Conservation (phyloP, 108 stramenopile species). For the Skeletonema marinoi region DNA sequence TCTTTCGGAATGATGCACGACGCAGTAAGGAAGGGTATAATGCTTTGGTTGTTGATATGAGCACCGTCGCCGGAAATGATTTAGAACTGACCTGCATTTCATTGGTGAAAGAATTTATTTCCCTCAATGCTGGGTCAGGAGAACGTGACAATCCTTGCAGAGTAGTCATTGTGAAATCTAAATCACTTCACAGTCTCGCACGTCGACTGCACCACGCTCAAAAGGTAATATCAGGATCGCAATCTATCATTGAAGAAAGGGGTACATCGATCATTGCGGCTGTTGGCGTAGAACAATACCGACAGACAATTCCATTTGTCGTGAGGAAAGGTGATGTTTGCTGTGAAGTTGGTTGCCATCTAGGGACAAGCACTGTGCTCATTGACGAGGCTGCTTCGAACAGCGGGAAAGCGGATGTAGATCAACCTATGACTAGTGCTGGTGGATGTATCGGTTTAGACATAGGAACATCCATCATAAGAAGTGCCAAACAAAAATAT, state of each 20-base stretch:
- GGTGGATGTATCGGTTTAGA: slow-evolving; percentile 53
- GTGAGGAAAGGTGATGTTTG: slow-evolving; percentile 38
- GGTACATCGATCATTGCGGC: slow-evolving; percentile 25
- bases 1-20: slow-evolving; percentile 6
- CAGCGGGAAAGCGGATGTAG: neutral
- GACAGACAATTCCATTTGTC: slow-evolving; percentile 36
- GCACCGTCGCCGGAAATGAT: slow-evolving; percentile 56
- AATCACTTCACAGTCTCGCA: slow-evolving; percentile 35
- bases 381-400: slow-evolving; percentile 23
- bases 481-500: slow-evolving; percentile 33
- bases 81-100: slow-evolving; percentile 46
- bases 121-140: slow-evolving; percentile 22
- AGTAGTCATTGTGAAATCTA: slow-evolving; percentile 45
- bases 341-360: slow-evolving; percentile 59
- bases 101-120: slow-evolving; percentile 49
- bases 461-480: slow-evolving; percentile 52
- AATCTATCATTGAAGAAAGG: slow-evolving; percentile 13
- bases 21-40: slow-evolving; percentile 6
- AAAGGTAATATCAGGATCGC: slow-evolving; percentile 4
- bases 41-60: slow-evolving; percentile 55
- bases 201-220: slow-evolving; percentile 32
- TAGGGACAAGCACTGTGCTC: slow-evolving; percentile 49
- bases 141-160: slow-evolving; percentile 9
- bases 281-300: slow-evolving; percentile 60
- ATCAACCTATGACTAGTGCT: neutral